Conservation (phyloP, 1,284 basidiomycete species). For the Irpex sp. region DNA sequence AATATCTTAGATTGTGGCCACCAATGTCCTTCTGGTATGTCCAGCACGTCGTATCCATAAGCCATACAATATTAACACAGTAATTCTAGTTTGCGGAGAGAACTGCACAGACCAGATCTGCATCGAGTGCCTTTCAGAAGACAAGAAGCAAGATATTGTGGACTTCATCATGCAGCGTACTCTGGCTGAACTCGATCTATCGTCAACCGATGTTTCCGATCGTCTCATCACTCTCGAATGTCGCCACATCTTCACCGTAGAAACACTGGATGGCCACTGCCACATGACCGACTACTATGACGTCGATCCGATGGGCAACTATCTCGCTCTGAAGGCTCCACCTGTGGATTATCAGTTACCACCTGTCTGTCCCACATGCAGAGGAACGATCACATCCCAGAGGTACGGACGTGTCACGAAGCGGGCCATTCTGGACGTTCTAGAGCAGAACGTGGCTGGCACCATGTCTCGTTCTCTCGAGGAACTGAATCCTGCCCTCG, state of each 20-base stretch:
- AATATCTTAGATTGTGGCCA: constrained; percentile 53
- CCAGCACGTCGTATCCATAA: too few relatives aligned
- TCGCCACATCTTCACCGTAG: constrained; percentile 64
- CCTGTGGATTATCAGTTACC: constrained; percentile 37
- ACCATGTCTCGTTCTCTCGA: constrained; percentile 42
- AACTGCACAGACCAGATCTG: constrained; percentile 55
- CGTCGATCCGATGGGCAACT: constrained; percentile 28
- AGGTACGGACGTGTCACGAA: constrained; percentile 60
- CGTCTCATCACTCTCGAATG: constrained; percentile 61
- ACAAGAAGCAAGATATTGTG: constrained; percentile 41
- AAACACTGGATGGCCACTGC: constrained; percentile 62
- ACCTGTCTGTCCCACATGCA: constrained; percentile 52
- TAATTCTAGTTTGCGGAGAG: constrained; percentile 59
- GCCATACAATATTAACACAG: constrained; percentile 9
- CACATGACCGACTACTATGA: constrained; percentile 51
- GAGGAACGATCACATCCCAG: constrained; percentile 41
- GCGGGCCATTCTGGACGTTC: constrained; percentile 54
- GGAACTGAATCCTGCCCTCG: constrained; percentile 25
- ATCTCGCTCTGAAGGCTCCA: constrained; percentile 36
- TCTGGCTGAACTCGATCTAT: constrained; percentile 44
- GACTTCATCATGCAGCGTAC: constrained; percentile 55
- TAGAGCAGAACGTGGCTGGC: constrained; percentile 55
- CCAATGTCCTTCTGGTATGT: constrained; percentile 56
- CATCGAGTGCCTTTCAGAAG: constrained; percentile 40
- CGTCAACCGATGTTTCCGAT: constrained; percentile 39